Percentiles rank a stretch among this genome's conserved stretches.
These are phyloP conservation scores for Heimioporus retisporus DNA, from an alignment of 1,284 basidiomycete species.

Conservation along the genomic window DNA sequence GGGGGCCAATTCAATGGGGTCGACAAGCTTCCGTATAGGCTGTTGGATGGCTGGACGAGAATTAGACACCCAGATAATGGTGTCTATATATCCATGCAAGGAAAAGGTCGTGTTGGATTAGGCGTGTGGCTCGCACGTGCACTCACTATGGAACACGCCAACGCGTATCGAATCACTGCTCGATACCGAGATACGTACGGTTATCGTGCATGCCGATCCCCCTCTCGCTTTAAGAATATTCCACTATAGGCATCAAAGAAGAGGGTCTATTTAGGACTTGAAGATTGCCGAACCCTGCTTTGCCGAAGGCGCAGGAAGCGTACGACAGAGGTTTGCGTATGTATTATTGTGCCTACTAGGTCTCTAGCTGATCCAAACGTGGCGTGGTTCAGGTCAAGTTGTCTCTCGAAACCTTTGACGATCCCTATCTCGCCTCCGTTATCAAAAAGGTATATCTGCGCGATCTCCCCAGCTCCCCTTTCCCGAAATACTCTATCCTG, in stretches of 20 bases:
- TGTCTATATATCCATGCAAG: too few relatives aligned
- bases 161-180: too few relatives aligned
- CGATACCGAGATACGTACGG: too few relatives aligned
- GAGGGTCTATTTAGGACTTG: slow-evolving; percentile 89
- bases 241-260: slow-evolving; percentile 65
- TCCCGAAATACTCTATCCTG: slow-evolving; percentile 71
- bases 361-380: slow-evolving; percentile 20
- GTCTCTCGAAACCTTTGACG: slow-evolving; percentile 80
- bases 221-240: slow-evolving; percentile 1
- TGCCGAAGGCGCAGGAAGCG: slow-evolving; percentile 80
- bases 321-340: slow-evolving; percentile 74
- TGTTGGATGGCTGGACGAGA: too few relatives aligned
- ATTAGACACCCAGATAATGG: too few relatives aligned
- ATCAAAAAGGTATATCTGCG: slow-evolving; percentile 84
- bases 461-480: slow-evolving; percentile 84
- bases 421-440: slow-evolving; percentile 86
- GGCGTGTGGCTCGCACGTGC: too few relatives aligned
- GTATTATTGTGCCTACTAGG: slow-evolving; percentile 15
- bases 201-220: background rate
- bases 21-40: background rate
- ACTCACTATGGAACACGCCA: too few relatives aligned
- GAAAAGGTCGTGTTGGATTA: too few relatives aligned
- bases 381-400: slow-evolving; percentile 68
- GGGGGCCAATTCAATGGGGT: too few relatives aligned
- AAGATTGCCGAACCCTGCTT: slow-evolving; percentile 75